Base-by-base conservation (phyloP, 306 rosid species). In the Hippophae tibetana region DNA sequence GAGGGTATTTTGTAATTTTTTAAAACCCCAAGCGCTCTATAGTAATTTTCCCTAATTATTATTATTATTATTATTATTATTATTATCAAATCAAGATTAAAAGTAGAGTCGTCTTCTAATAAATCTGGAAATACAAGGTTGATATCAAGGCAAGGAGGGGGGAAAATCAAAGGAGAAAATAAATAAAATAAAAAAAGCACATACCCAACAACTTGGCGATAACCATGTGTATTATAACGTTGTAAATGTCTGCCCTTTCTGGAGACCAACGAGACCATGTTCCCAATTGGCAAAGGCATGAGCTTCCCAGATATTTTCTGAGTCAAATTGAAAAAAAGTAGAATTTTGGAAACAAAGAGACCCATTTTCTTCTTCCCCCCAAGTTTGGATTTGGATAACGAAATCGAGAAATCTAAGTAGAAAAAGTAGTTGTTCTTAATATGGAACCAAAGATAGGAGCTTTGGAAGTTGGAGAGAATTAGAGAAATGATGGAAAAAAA, bases 131-230 rank as follows among this genome's bases (percentile, higher is more conserved):
- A 31, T 31, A 31, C 38, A 31, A 31, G 38, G 38, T 31, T 31
- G 38, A 31, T 31, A 31, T 31, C 4, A 31, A 31, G 38, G 4
- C 3, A 31, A 31, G 38, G 5, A 31, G 23, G 23, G 1, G 23
- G 23, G 1, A 31, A 31, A 1, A 31, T 31, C 38, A 31, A 4
- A 31, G 38, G 38, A 38, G 6, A 55, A 13, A 10, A 10, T 61
- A 47, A 7, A 18, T 7, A 7, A 42, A n/a, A n/a, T n/a, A n/a
- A 27, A 60, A 2, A 31, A 1, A 7, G 47, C 48, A 63, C 83
- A 23, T 75, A 90, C 97, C 97, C 97, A 0, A 87, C 97, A 71
- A 90, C 97, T 67, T 72, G 92, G 58, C 97, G 96, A 59, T 69
- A 74, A 1, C 86, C 94, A 49, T 71, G 57, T 48, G 69, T 58